Percentiles rank a stretch among this genome's conserved stretches.
Conservation (phyloP, 2,329 filamentous ascomycete genomes). For the Coleophoma cylindrospora region DNA sequence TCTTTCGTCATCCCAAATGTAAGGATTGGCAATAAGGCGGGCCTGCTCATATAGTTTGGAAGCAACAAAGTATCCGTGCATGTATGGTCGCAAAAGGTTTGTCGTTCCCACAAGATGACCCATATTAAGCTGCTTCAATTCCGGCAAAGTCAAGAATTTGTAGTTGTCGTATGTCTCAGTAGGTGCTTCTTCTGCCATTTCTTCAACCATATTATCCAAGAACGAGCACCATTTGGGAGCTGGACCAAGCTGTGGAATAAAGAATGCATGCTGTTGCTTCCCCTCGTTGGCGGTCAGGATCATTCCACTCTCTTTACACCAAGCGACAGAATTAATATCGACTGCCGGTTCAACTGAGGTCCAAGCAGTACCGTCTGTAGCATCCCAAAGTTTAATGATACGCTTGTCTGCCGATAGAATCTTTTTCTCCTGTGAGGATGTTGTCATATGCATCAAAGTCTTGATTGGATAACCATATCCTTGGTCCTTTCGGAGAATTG, state of each 20-base stretch:
- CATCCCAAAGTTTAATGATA: conserved; percentile 97
- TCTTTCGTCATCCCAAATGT: conserved; percentile 87
- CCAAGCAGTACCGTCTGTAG: conserved; percentile 78
- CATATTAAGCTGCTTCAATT: conserved; percentile 80
- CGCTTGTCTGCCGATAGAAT: conserved; percentile 89
- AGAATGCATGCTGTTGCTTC: conserved; percentile 89
- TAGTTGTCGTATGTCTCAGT: conserved; percentile 96
- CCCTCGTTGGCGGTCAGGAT: conserved; percentile 95
- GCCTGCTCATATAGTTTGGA: conserved; percentile 96
- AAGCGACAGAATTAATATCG: conserved; percentile 90
- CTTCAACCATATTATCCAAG: conserved; percentile 95
- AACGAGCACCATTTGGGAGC: conserved; percentile 96
- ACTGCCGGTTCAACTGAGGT: conserved; percentile 93
- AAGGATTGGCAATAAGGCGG: conserved; percentile 85
- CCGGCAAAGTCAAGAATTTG: conserved; percentile 90
- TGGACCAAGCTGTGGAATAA: conserved; percentile 87
- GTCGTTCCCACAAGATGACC: conserved; percentile 88
- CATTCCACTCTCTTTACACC: conserved; percentile 92
- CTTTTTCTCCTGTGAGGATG: conserved; percentile 73
- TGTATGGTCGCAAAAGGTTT: conserved; percentile 86
- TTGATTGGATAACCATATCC: conserved; percentile 92
- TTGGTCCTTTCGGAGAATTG: conserved; percentile 87
- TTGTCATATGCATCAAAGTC: conserved; percentile 70
- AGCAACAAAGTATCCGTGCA: conserved; percentile 98
- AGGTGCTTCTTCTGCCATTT: conserved; percentile 82